Conservation (phyloP, 202 grass and related monocot genomes). For the Alloteropsis angusta region DNA sequence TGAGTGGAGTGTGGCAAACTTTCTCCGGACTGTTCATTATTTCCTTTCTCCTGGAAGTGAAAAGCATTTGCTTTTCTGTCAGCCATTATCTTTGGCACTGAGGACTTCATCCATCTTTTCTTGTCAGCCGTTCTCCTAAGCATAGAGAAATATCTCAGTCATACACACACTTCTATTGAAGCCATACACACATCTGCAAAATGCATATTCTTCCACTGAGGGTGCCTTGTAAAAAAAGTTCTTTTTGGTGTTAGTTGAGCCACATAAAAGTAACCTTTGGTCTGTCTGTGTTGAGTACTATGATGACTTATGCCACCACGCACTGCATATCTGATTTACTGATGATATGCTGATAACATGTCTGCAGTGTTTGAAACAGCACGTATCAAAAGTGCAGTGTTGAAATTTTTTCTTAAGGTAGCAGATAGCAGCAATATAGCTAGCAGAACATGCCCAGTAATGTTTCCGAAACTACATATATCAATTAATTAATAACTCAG, state of each 20-base stretch:
- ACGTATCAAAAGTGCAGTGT: neutral
- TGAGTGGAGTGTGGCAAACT: neutral
- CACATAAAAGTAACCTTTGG: neutral
- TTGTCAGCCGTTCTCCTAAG: constrained; percentile 8
- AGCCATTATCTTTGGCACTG: constrained; percentile 25
- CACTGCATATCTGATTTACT: neutral
- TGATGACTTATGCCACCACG: neutral
- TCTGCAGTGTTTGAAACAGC: neutral
- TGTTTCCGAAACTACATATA: no score
- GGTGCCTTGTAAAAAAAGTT: neutral
- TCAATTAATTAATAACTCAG: neutral
- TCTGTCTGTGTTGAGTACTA: neutral
- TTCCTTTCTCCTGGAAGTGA: constrained; percentile 25
- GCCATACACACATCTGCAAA: neutral
- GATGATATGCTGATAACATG: neutral
- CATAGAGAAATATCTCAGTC: constrained; percentile 15
- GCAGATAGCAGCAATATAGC: neutral
- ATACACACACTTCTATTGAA: neutral
- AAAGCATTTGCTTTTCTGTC: constrained; percentile 31
- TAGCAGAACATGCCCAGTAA: neutral
- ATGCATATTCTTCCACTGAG: constrained; percentile 3
- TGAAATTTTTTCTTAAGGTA: neutral
- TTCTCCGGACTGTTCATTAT: neutral
- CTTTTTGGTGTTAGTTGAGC: neutral
- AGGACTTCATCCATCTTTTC: constrained; percentile 7